A percentile compares a stretch with the other conserved stretches of the same genome.
phyloP scores from a whole-genome alignment of 371 early-diverging fungal species.

The Mucor saturninus region DNA sequence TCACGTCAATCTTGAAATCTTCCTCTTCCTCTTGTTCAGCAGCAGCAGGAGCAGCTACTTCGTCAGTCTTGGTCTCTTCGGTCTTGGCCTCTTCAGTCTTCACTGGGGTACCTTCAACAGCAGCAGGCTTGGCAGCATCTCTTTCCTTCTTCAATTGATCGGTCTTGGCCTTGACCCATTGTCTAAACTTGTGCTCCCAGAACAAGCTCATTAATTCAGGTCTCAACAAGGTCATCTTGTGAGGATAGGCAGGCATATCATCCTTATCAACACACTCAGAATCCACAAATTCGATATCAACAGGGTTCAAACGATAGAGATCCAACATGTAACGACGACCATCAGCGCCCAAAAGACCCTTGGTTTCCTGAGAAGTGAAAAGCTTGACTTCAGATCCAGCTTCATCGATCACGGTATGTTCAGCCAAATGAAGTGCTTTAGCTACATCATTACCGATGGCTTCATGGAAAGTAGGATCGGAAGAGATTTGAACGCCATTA shows the following conservation, averaged over 20 bases:
- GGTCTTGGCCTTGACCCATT: constrained; percentile 65
- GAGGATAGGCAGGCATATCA: constrained; percentile 80
- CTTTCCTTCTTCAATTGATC: constrained; percentile 61
- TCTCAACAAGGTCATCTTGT: constrained; percentile 84
- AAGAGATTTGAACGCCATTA: constrained; percentile 59
- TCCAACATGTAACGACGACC: constrained; percentile 92
- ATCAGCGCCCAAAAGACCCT: constrained; percentile 92
- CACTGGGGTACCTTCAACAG: constrained; percentile 17
- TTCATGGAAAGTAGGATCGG: constrained; percentile 80
- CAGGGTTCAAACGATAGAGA: constrained; percentile 87
- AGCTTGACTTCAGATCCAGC: constrained; percentile 66
- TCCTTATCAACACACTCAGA: constrained; percentile 60
- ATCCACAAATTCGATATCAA: constrained; percentile 89
- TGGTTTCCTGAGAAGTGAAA: constrained; percentile 87
- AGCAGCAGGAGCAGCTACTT: constrained; percentile 35
- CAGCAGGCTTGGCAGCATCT: constrained; percentile 32
- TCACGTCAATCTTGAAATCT: constrained; percentile 58
- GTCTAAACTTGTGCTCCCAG: constrained; percentile 81
- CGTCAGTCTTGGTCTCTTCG: background rate
- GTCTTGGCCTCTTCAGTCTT: constrained; percentile 16
- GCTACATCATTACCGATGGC: constrained; percentile 69
- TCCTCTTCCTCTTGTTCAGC: constrained; percentile 49
- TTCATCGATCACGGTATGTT: constrained; percentile 77
- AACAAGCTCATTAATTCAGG: constrained; percentile 86
- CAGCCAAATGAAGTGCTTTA: constrained; percentile 79